phyloP scores from a whole-genome alignment of 768 basidiomycete genomes.

The Dentipellis fragilis region DNA sequence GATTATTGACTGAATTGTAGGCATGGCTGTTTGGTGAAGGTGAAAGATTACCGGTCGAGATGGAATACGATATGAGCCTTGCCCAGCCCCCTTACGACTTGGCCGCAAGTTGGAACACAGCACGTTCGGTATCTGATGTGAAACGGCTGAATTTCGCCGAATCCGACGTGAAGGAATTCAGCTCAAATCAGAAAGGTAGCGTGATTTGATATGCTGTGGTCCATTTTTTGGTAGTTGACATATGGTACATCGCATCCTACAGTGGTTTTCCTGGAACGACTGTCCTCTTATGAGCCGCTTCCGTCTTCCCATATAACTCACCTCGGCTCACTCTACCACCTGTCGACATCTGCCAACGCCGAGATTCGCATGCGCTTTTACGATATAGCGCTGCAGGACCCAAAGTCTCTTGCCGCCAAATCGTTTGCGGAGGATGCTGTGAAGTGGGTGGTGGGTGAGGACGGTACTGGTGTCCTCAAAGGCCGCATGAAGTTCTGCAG shows the following conservation, averaged over 20 bases:
- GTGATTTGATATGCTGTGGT: slow-evolving; percentile 2
- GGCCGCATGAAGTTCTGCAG: slow-evolving; percentile 85
- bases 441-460: slow-evolving; percentile 56
- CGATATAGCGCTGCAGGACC: slow-evolving; percentile 49
- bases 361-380: slow-evolving; percentile 79
- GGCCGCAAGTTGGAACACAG: slow-evolving; percentile 63
- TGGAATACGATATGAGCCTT: slow-evolving; percentile 67
- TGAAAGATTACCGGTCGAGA: slow-evolving; percentile 54
- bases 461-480: slow-evolving; percentile 51
- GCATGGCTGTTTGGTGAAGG: slow-evolving; percentile 83
- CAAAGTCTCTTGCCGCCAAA: slow-evolving; percentile 35
- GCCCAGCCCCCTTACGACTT: slow-evolving; percentile 62
- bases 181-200: slow-evolving; percentile 69
- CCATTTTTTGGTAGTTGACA: too few relatives aligned
- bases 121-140: slow-evolving; percentile 38
- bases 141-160: slow-evolving; percentile 43
- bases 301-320: slow-evolving; percentile 48
- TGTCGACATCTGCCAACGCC: slow-evolving; percentile 54
- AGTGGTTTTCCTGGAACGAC: slow-evolving; percentile 81
- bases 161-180: slow-evolving; percentile 53
- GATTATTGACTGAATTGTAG: slow-evolving; percentile 22
- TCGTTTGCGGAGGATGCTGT: slow-evolving; percentile 44
- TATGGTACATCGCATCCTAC: slow-evolving; percentile 2
- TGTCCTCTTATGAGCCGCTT: slow-evolving; percentile 53
- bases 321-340: slow-evolving; percentile 43